Base-by-base conservation (phyloP, 352 stramenopile genomes). In the Paralagenidium karlingii region DNA sequence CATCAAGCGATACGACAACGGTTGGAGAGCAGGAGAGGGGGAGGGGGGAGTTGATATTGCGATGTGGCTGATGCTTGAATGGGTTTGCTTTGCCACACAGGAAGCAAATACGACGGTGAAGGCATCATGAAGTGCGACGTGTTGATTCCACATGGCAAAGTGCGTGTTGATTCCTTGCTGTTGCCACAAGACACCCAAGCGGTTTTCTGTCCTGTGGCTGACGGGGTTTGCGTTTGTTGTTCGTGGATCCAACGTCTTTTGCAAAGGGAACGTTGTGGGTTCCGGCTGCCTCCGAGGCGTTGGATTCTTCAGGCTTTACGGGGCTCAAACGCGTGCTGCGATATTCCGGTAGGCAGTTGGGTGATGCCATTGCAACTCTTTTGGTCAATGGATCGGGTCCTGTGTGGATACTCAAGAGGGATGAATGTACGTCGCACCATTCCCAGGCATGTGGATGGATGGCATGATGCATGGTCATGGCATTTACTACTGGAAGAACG, bases 101-200 rank as follows among this genome's bases (percentile, higher is more conserved):
- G 70, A 43, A 65, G 48, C 40, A 84, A 84, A 50, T 84, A 82
- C 39, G 67, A 82, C 16, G 70, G 70, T 6, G 67, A 80, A 43
- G 67, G 66, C 25, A 36, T 74, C 34, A 48, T 45, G 9, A 40
- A 55, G 6, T 49, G 66, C 34, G 48, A 46, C 12, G 67, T 82
- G 20, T 8, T 63, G 9, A 46, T 79, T 16, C 67, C 70, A 1
- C 64, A 82, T 20, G 70, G 70, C 1, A n/a, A n/a, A n/a, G n/a
- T n/a, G n/a, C n/a, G n/a, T n/a, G n/a, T n/a, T n/a, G n/a, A n/a
- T n/a, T n/a, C n/a, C n/a, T n/a, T n/a, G n/a, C n/a, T n/a, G n/a
- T n/a, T n/a, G n/a, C n/a, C n/a, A n/a, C n/a, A n/a, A n/a, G n/a
- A n/a, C n/a, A n/a, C n/a, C n/a, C n/a, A n/a, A n/a, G n/a, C n/a